Evolutionary conservation across 164 flowering plant genomes (phyloP).

Genomic region (Annona squamosa): DNA sequence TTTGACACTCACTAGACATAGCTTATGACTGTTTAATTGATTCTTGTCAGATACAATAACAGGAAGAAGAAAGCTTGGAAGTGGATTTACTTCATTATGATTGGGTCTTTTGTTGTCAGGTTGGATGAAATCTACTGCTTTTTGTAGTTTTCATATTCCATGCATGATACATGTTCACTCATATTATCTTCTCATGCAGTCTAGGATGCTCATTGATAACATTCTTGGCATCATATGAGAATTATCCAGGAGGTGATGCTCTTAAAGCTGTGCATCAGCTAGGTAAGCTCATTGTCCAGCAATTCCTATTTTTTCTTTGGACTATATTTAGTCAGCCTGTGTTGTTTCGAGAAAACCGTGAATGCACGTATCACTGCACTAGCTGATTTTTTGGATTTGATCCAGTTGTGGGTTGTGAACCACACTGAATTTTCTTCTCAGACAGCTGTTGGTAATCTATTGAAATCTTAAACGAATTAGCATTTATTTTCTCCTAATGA

Average conservation of each 20-base stretch:
- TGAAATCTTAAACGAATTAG: neutral
- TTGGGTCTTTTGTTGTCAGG: conserved; percentile 71
- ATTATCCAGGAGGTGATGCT: conserved; percentile 85
- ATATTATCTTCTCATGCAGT: conserved; percentile 46
- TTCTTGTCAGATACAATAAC: conserved; percentile 69
- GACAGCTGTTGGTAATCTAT: neutral
- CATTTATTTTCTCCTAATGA: neutral
- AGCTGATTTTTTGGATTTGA: neutral
- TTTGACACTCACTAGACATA: neutral
- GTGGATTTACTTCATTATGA: conserved; percentile 42
- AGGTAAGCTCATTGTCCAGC: conserved; percentile 38
- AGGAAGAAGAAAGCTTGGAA: conserved; percentile 72
- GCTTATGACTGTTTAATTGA: neutral
- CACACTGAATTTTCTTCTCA: neutral
- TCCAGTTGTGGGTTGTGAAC: neutral
- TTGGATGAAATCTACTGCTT: conserved; percentile 20
- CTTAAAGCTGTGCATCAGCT: conserved; percentile 58
- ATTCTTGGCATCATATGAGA: conserved; percentile 84
- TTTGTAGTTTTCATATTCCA: neutral
- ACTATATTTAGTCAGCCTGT: neutral
- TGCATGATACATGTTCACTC: conserved; percentile 10
- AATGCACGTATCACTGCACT: neutral
- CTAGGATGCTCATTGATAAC: conserved; percentile 63
- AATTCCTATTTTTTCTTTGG: neutral
- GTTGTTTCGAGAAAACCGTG: neutral